Evolutionary conservation across 257 asterid genomes (phyloP).

Genomic region (Nicotiana tabacum): DNA sequence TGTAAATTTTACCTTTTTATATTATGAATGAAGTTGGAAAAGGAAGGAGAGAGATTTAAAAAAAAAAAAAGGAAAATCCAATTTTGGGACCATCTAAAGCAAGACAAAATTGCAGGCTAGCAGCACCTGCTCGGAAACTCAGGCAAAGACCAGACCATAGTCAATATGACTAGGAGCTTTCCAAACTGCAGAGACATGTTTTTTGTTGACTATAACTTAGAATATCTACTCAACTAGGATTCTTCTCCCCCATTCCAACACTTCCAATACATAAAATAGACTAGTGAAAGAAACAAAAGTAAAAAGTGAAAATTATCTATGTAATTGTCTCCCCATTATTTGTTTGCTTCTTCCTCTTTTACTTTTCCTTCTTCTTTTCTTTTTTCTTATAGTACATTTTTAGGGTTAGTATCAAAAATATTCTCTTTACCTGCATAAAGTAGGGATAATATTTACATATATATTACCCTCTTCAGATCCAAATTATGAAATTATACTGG

Average conservation of each 20-base stretch:
- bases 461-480: no score
- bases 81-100: background rate
- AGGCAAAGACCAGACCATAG: background rate
- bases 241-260: background rate
- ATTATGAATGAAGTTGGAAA: background rate
- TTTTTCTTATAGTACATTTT: no score
- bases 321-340: no score
- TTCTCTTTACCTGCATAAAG: no score
- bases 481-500: no score
- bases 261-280: no score
- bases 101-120: background rate
- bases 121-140: background rate
- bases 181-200: background rate
- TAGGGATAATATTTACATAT: rapidly evolving
- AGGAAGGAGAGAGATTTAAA: background rate
- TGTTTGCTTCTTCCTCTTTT: no score
- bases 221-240: background rate
- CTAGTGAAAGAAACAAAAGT: no score
- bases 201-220: background rate
- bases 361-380: no score
- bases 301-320: no score
- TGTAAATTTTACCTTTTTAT: background rate
- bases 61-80: background rate
- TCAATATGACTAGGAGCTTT: background rate
- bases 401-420: no score